Evolutionary conservation across 371 early-diverging fungal species (phyloP), one percentile per base, ranked within the genome.

Genomic region (Umbelopsis sp.): DNA sequence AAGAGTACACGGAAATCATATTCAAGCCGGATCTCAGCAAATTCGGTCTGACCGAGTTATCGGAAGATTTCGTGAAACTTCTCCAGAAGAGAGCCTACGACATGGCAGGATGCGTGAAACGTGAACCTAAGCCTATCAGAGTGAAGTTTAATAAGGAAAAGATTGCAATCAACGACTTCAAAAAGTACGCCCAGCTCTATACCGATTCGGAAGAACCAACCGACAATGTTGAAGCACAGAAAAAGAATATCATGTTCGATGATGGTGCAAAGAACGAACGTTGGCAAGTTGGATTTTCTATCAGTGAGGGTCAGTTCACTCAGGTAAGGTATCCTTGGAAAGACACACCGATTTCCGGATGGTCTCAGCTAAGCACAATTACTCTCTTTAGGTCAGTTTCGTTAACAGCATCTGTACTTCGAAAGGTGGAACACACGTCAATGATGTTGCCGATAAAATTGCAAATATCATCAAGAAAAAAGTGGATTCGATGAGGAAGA

Each of bases 391-490:
- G 81, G 91, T 97, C 72, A 93, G 95, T 73, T 99, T 99, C 83
- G 99, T 99, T 69, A 99, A 99, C 82, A 89, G 91, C 70, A 99
- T 99, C 70, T 97, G 93, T 76, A 99, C 99, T 0, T 87, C 92
- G 9, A 98, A 99, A 67, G 99, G 99, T 51, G 99, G 99, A 32
- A 95, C 95, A 2, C 99, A 99, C 73, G 97, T 98, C 32, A 91
- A 87, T 48, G 88, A 96, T 74, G 84, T 99, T 16, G 87, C 94
- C 2, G 97, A 98, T 77, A 97, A 97, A 80, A 81, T 99, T 50
- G 90, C 93, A 57, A 89, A 89, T 44, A 86, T 82, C 45, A 77
- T 99, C 24, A 75, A 86, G 0, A 93, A 93, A 41, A 74, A 86
- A 0, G 84, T 94, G 29, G 92, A 96, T 73, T 95, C 95, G 76